These are phyloP conservation scores for Diutina neorugosa DNA, from an alignment of 1,139 yeast species.

Conservation along the genomic window DNA sequence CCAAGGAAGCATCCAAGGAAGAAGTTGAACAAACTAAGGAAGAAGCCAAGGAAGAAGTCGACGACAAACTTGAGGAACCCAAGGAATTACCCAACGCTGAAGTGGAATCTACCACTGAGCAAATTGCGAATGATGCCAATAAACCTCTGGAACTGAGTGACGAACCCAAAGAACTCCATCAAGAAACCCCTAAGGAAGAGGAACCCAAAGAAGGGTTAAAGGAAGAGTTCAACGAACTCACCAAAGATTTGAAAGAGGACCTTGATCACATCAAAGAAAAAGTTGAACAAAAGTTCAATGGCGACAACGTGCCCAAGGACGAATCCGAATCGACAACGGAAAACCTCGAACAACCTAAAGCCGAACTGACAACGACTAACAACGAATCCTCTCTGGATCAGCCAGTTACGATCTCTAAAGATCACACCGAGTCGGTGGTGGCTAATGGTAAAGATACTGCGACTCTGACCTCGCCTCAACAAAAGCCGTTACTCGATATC, in stretches of 20 bases:
- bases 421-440: neutral
- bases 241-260: neutral
- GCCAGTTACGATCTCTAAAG: neutral
- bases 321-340: conserved; percentile 7
- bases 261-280: conserved; percentile 2
- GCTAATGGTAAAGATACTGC: neutral
- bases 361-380: conserved; percentile 5
- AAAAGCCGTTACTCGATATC: neutral
- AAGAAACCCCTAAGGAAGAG: neutral
- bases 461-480: neutral
- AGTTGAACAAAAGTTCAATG: conserved; percentile 3
- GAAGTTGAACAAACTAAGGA: neutral
- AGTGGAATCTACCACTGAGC: neutral
- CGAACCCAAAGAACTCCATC: neutral
- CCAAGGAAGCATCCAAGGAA: neutral
- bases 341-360: conserved; percentile 5
- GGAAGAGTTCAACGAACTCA: neutral
- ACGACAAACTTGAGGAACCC: neutral
- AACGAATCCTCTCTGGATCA: neutral
- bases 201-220: conserved; percentile 3
- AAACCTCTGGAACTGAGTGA: neutral
- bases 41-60: neutral
- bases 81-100: neutral
- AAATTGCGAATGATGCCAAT: too few relatives aligned
- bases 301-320: neutral